phyloP scores from a whole-genome alignment of 352 stramenopile genomes.

The Peronosclerospora sorghi region DNA sequence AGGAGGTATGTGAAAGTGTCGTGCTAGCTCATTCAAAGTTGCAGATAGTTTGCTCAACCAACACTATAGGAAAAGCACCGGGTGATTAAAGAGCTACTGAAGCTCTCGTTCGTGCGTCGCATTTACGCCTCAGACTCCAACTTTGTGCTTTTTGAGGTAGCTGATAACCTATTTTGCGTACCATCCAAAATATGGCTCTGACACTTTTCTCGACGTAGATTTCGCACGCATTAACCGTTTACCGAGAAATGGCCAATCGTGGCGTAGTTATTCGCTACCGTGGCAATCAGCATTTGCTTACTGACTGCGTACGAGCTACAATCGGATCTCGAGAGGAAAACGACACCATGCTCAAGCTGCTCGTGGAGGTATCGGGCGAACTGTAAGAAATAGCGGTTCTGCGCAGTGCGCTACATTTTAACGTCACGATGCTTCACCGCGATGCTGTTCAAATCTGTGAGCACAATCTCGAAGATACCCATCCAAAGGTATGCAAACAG shows the following conservation, averaged over 20 bases:
- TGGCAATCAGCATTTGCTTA: slow-evolving; percentile 92
- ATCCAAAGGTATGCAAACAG: no score
- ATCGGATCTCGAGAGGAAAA: slow-evolving; percentile 92
- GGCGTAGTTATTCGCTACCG: slow-evolving; percentile 95
- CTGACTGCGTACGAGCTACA: slow-evolving; percentile 91
- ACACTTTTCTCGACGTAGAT: slow-evolving; percentile 36
- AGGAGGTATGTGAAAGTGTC: slow-evolving; percentile 22
- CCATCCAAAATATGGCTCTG: background rate
- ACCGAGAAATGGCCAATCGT: slow-evolving; percentile 88
- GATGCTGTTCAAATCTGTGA: no score
- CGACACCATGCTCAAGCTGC: slow-evolving; percentile 84
- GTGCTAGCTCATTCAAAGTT: background rate
- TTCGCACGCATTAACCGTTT: slow-evolving; percentile 85
- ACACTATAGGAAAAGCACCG: slow-evolving; percentile 56
- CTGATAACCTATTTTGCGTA: background rate
- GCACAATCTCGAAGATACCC: background rate
- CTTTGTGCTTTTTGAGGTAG: slow-evolving; percentile 94
- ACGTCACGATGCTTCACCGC: no score
- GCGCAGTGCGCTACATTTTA: no score
- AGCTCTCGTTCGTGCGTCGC: slow-evolving; percentile 86
- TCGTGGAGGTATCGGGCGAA: slow-evolving; percentile 55
- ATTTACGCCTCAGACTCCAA: slow-evolving; percentile 95
- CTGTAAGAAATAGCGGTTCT: slow-evolving; percentile 11
- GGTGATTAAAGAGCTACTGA: slow-evolving; percentile 75
- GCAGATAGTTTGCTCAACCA: slow-evolving; percentile 7